Evolutionary conservation across 768 basidiomycete genomes (phyloP), one percentile per base, ranked within the genome.

Genomic region (Wakefieldia striispora): DNA sequence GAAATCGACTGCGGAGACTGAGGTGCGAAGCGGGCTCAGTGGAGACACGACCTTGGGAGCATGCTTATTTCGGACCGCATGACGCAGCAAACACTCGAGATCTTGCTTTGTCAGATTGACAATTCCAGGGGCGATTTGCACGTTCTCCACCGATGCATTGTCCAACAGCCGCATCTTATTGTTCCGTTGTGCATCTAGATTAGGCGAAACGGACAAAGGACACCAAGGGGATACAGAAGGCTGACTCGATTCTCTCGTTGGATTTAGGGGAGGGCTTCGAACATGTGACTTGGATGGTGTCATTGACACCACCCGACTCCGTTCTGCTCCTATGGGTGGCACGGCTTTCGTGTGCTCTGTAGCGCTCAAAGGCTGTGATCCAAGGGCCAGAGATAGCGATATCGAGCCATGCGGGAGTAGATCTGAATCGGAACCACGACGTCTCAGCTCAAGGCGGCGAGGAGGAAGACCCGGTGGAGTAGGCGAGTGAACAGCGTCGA

Each of bases 251-350:
- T 23, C 36, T n/a, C 43, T 31, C 5, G 40, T 1, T 37, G 39
- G 36, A 35, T 41, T 24, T 4, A 38, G 1, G 34, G 41, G 33
- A 40, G 46, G 14, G n/a, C 44, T 49, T 26, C 41, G 54, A 19
- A 12, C n/a, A 17, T 41, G 37, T 6, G 60, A 14, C 21, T 48
- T 52, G 44, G 42, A 42, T 13, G 62, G 42, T 40, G 49, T 43
- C 42, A 55, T 58, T 12, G 63, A 54, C 19, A 62, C 37, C 3
- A 58, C 61, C 9, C 60, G 39, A 27, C 51, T 60, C n/a, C 68
- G 59, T 51, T 68, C 66, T 29, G 66, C 63, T 29, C 66, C 66
- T 49, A 65, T 69, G 21, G 66, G 66, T 2, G 50, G 43, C 11
- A 65, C 55, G 23, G 45, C 36, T 23, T 55, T 69, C 33, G 53